Evolutionary conservation across 1,139 yeast species (phyloP), one percentile per base, ranked within the genome.

Genomic region (Yamadazyma atmosphaerica): DNA sequence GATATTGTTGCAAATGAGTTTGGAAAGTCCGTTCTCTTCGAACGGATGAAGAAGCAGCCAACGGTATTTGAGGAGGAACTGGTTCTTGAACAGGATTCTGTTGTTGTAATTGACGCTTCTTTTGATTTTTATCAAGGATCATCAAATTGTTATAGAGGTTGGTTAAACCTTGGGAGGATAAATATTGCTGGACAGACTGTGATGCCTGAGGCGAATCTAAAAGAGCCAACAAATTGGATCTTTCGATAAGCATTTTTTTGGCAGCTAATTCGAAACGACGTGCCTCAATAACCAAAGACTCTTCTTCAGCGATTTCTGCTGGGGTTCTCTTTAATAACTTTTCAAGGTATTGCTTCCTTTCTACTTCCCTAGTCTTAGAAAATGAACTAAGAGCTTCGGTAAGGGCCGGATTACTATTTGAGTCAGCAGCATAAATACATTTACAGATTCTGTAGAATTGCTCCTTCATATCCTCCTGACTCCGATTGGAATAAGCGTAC

Each of bases 241-340:
- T 75, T 60, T 92, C 98, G 36, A 74, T 67, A 41, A 90, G 74
- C 76, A 92, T 86, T 56, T 87, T 85, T 65, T 88, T 90, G 0
- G 98, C 96, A 1, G 96, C 89, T 41, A 90, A 78, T 55, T 92
- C 98, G 46, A 92, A 86, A 48, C 95, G 80, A 41, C 96, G 79
- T 1, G 98, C 95, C 58, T 92, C 98, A 33, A 90, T 82, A 3
- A 92, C 88, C 37, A 92, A 68, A 0, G 96, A 88, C 59, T 94
- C 98, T 60, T 92, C 99, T 61, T 92, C 98, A 0, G 98, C 98
- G 30, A 92, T 87, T 57, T 92, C 98, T 0, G 97, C 96, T 0
- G 98, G 97, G 3, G 94, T 83, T 50, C 99, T 71, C 39, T 81
- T 80, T 33, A 92, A 68, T 23, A 92, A 67, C 46, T 86, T 79